A percentile compares a stretch with the other conserved stretches of the same genome.
Evolutionary conservation across 2,329 filamentous ascomycete species (phyloP).

Genomic region (Hypomyces perniciosus): DNA sequence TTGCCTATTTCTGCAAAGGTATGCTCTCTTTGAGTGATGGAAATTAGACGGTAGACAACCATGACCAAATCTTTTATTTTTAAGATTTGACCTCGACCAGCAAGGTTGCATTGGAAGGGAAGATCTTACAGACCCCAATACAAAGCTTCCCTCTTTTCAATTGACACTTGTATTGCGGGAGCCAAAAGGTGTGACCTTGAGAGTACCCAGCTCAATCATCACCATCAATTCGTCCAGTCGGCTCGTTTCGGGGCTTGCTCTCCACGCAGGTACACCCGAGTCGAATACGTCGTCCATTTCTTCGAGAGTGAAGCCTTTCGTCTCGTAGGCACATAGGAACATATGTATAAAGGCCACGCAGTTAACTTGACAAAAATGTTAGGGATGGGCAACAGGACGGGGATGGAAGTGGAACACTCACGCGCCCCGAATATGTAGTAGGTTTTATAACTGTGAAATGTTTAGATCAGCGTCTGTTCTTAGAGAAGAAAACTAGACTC

Average conservation of each 20-base stretch:
- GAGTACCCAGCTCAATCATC: slow-evolving; percentile 42
- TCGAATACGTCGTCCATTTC: slow-evolving; percentile 71
- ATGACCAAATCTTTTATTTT: too few relatives aligned
- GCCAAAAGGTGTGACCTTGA: slow-evolving; percentile 27
- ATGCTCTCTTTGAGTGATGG: too few relatives aligned
- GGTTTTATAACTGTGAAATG: slow-evolving; percentile 41
- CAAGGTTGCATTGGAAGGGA: too few relatives aligned
- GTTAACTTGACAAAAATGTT: slow-evolving; percentile 41
- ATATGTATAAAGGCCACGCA: slow-evolving; percentile 62
- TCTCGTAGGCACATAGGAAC: slow-evolving; percentile 58
- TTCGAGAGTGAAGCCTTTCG: slow-evolving; percentile 67
- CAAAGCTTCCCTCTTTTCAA: neutral
- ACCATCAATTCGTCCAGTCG: slow-evolving; percentile 41
- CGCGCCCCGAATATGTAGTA: slow-evolving; percentile 71
- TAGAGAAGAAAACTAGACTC: neutral
- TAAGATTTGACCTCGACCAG: too few relatives aligned
- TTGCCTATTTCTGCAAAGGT: too few relatives aligned
- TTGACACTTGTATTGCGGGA: neutral
- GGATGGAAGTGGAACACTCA: slow-evolving; percentile 4
- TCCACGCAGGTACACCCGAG: slow-evolving; percentile 54
- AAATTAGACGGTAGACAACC: too few relatives aligned
- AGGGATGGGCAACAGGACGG: neutral
- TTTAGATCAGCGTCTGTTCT: neutral
- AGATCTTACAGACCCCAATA: neutral
- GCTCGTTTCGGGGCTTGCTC: slow-evolving; percentile 35